Evolutionary conservation across 148 eudicot genomes (phyloP), one percentile per base, ranked within the genome.

Genomic region (Arbutus unedo): DNA sequence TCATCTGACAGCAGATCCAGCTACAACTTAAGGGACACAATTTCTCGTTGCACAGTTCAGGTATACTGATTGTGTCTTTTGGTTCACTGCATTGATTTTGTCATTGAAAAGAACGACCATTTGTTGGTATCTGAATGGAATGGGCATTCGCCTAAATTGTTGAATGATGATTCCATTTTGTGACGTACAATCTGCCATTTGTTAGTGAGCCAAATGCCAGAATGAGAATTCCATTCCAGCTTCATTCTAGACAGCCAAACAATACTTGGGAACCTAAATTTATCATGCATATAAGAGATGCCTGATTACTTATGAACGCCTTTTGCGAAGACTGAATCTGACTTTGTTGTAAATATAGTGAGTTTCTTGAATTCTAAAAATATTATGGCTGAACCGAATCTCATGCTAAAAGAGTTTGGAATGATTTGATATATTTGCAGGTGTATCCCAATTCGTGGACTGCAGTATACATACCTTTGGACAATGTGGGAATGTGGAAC

Each of bases 401-500:
- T 21, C 47, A 6, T 79, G 51, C 72, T 44, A 45, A 59, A 43
- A 19, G 71, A 21, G 64, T 18, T 23, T 2, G 18, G n/a, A 18
- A 66, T 31, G 15, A 64, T 53, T 23, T 59, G 2, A 31, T 67
- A 43, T 44, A 19, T 25, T 59, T 77, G 79, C 81, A 88, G 92
- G 93, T 90, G 5, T 90, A 89, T 87, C 93, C 94, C 4, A 85
- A 75, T 4, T 92, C 94, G 47, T 90, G 94, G 94, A 92, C 92
- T 23, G 91, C 92, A 50, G 66, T 86, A 2, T 92, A 92, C 80
- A 87, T 92, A 85, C 92, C 94, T 13, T 72, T 91, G n/a, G 92
- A 90, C 89, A 91, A 91, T 77, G 94, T 91, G 45, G 94, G 94
- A 73, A 92, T 92, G 92, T 89, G 94, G 93, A 90, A 90, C 54